Evolutionary conservation across 345 rosid species (phyloP), one percentile per base, ranked within the genome.

Genomic region (Gossypium arboreum): DNA sequence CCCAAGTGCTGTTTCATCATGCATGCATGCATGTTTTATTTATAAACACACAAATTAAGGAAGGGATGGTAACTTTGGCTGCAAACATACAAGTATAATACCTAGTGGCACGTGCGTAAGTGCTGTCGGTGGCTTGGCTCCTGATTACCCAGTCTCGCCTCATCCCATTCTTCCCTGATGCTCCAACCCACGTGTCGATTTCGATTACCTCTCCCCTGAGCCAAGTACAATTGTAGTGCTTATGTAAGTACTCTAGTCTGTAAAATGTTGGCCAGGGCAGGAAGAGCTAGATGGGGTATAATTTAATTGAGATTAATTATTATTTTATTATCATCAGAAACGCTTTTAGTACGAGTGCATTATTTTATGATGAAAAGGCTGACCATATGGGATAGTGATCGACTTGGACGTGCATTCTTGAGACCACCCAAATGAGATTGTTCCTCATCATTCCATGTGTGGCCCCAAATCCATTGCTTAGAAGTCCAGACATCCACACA

Each of bases 401-500:
- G 18, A 87, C 72, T 78, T 84, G 84, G 67, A 87, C 80, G 22
- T 88, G 91, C 87, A 90, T 84, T 74, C 92, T 87, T 16, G 92
- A 82, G 68, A 90, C 91, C 51, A 90, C 92, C 94, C 94, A 88
- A 20, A 88, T 88, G 80, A 90, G 94, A 79, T 83, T 85, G 81
- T 88, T 86, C 80, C 51, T 86, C 83, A 83, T 74, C 92, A 88
- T 90, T 56, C 87, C 91, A 75, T 87, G 92, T 7, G 94, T 88
- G 16, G 94, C 88, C 11, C 92, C 94, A 27, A 90, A 88, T 50
- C 94, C 94, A 77, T 90, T 85, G 76, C 91, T 80, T 20, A 90
- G 84, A 47, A 90, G 87, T 63, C 94, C 94, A 7, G 94, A 90
- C 88, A 90, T 83, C 94, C 94, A 90, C 13, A 90, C 92, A 69